Conservation (phyloP, 257 asterid species). For the Osmanthus fragrans region DNA sequence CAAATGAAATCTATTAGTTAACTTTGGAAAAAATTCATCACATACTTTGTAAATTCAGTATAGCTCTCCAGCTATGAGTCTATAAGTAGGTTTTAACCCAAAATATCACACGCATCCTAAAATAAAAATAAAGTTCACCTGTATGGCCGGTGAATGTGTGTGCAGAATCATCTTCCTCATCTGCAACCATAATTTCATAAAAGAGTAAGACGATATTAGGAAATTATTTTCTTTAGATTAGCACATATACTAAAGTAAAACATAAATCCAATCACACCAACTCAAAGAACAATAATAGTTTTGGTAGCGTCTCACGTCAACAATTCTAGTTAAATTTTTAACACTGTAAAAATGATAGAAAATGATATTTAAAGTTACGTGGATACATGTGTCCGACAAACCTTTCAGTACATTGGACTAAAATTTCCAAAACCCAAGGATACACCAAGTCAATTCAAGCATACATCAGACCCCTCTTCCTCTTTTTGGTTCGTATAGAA, state of each 20-base stretch:
- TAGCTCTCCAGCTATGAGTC: not conserved
- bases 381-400: not conserved
- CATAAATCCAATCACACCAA: not conserved
- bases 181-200: slow-evolving; percentile 50
- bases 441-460: not conserved
- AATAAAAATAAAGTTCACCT: slow-evolving; percentile 41
- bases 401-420: not conserved
- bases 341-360: not conserved
- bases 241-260: not conserved
- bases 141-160: slow-evolving; percentile 89
- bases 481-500: not conserved
- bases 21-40: not conserved
- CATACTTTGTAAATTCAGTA: not conserved
- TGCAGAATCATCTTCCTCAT: slow-evolving; percentile 71
- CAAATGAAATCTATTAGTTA: not conserved
- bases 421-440: slow-evolving; percentile 34
- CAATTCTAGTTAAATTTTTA: not conserved
- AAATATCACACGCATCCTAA: not conserved
- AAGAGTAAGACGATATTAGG: slow-evolving; percentile 21
- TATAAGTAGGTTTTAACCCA: not conserved
- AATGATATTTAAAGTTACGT: not conserved
- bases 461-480: slow-evolving; percentile 1
- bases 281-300: not conserved
- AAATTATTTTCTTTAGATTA: not conserved
- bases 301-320: not conserved